These are phyloP conservation scores for Suhomyces vadensis DNA, from an alignment of 805 yeast species.

Conservation along the genomic window DNA sequence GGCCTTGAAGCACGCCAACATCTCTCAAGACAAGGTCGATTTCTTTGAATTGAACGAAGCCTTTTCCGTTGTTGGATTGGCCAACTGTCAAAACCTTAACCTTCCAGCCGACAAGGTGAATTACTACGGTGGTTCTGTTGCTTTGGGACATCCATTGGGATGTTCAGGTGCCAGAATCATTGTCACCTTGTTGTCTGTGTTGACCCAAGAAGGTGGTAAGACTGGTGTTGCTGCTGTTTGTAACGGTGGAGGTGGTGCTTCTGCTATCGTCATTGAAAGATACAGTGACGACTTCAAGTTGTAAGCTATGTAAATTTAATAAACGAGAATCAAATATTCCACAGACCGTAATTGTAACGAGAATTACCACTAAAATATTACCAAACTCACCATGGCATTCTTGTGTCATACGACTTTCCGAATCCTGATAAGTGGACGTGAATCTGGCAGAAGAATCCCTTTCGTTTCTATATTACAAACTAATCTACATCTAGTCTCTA, in stretches of 20 bases:
- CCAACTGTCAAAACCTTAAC: slow-evolving; percentile 71
- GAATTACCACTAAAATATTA: no score
- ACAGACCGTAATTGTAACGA: no score
- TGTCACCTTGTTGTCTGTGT: slow-evolving; percentile 78
- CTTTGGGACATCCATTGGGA: slow-evolving; percentile 93
- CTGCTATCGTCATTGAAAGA: slow-evolving; percentile 84
- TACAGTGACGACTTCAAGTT: slow-evolving; percentile 41
- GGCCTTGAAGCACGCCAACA: slow-evolving; percentile 84
- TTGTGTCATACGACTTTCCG: no score
- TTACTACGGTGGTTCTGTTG: slow-evolving; percentile 95
- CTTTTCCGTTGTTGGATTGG: slow-evolving; percentile 93
- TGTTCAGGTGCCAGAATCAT: slow-evolving; percentile 95
- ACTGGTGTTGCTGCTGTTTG: slow-evolving; percentile 95
- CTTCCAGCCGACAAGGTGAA: slow-evolving; percentile 70
- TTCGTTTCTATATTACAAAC: no score
- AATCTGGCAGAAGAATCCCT: no score
- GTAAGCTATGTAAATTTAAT: slow-evolving; percentile 16
- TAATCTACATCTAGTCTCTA: no score
- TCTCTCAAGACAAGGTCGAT: slow-evolving; percentile 69
- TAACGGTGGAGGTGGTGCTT: slow-evolving; percentile 99
- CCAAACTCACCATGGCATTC: no score
- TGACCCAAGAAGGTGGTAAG: slow-evolving; percentile 76
- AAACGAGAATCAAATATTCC: no score
- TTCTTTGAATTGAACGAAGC: slow-evolving; percentile 97
- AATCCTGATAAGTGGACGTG: no score